Evolutionary conservation across 345 rosid species (phyloP).

Genomic region (Clarkia xantiana): DNA sequence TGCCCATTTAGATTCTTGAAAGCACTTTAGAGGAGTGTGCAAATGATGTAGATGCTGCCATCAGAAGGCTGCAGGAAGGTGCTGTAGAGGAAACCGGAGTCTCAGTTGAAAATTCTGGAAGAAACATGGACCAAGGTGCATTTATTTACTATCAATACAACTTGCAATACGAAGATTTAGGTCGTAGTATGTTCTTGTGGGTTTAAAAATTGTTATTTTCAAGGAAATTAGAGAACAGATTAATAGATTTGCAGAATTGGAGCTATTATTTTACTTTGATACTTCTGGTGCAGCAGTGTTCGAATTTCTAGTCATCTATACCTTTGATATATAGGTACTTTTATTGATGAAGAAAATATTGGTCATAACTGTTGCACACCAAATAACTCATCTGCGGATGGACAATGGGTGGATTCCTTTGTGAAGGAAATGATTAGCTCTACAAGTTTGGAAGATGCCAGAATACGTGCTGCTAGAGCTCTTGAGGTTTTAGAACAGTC

Average conservation of each 20-base stretch:
- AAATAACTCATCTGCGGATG: constrained; percentile 27
- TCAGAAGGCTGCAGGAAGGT: constrained; percentile 42
- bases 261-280: too few relatives aligned
- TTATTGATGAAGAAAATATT: constrained; percentile 12
- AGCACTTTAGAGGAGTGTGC: constrained; percentile 62
- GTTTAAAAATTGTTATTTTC: too few relatives aligned
- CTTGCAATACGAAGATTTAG: not conserved
- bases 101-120: constrained; percentile 13
- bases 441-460: constrained; percentile 54
- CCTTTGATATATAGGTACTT: constrained; percentile 1
- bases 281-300: too few relatives aligned
- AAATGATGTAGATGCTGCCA: constrained; percentile 54
- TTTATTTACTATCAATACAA: too few relatives aligned
- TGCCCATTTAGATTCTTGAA: constrained; percentile 39
- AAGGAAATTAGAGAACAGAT: too few relatives aligned
- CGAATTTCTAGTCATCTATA: too few relatives aligned
- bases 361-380: constrained; percentile 10
- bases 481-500: constrained; percentile 64
- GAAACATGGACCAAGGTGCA: constrained; percentile 19
- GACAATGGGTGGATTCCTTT: constrained; percentile 72
- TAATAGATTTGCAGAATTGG: too few relatives aligned
- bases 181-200: not conserved
- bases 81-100: constrained; percentile 16
- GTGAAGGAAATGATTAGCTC: constrained; percentile 55
- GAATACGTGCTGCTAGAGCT: constrained; percentile 46